Base-by-base conservation (phyloP, 2,329 filamentous ascomycete species). In the Aspergillus luchuensis region DNA sequence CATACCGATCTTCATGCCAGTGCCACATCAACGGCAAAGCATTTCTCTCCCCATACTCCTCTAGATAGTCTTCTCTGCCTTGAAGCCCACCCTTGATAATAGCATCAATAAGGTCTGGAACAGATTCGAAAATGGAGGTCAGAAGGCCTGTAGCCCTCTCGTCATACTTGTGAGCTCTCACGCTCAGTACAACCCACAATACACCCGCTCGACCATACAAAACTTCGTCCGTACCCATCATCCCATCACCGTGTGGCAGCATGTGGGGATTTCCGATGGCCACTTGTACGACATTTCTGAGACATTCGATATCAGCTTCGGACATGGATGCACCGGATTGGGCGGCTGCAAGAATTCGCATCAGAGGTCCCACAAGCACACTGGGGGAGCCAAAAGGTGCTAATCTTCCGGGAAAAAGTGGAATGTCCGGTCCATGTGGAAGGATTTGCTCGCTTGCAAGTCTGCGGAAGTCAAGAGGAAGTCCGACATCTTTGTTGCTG, bases 21-120 rank as follows among this genome's bases (percentile, higher is more conserved):
- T 68, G 63, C 70, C 77, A 79, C 76, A 79, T 79, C 56, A 79
- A 60, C 10, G 76, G 76, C 55, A 78, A 65, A 6, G 72, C 69
- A 36, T 71, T 65, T 36, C 70, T 50, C 3, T 69, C 60, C 39
- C 73, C 74, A 57, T 77, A 57, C 19, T 68, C 65, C n/a, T 71
- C 59, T 3, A 64, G 58, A 50, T 71, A 78, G 17, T 71, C 64
- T n/a, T 61, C 63, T 1, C 70, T 63, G 2, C 75, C 75, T 38
- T 74, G 63, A 36, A 63, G 70, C 5, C 77, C 77, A 4, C 72
- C 67, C 6, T 70, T 65, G 11, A 79, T 58, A 4, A 79, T 76
- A 1, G 63, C 63, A 45, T 72, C 63, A 25, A 78, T 58, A 15
- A 79, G 60, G 2, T 65, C 59, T 2, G 74, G 74, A 21, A 78